Conservation (phyloP, 179 eudicot species). For the Silene vulgaris region DNA sequence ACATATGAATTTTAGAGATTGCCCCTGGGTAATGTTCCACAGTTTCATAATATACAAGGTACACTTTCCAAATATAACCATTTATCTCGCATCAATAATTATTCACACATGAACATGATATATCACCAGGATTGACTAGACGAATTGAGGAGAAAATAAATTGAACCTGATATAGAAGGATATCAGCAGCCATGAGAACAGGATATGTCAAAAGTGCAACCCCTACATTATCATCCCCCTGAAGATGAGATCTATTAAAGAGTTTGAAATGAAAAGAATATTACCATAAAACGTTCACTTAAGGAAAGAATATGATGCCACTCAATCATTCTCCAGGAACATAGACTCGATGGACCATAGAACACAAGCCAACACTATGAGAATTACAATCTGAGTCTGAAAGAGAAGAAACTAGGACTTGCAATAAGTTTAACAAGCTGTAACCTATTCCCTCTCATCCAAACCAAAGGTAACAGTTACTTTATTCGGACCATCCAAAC, state of each 20-base stretch:
- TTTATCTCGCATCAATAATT: no score
- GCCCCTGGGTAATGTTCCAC: not conserved
- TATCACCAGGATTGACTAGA: not conserved
- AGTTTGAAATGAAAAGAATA: slow-evolving; percentile 11
- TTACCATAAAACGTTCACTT: slow-evolving; percentile 4
- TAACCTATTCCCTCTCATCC: not conserved
- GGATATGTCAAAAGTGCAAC: slow-evolving; percentile 92
- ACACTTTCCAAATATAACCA: not conserved
- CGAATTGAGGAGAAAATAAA: slow-evolving; percentile 20
- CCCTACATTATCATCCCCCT: slow-evolving; percentile 97
- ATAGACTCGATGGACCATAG: slow-evolving; percentile 9
- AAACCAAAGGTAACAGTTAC: no score
- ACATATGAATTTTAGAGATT: no score
- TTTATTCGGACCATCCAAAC: no score
- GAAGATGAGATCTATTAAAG: slow-evolving; percentile 22
- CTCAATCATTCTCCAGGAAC: not conserved
- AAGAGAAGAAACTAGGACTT: not conserved
- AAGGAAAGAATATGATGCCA: not conserved
- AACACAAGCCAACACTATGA: not conserved
- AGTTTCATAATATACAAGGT: not conserved
- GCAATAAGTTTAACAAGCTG: not conserved
- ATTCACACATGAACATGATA: not conserved
- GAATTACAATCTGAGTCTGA: not conserved
- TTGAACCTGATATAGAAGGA: slow-evolving; percentile 82
- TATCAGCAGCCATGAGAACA: slow-evolving; percentile 96